These are phyloP conservation scores for Linnemannia elongata DNA, from an alignment of 192 early-diverging fungal genomes.

Conservation along the genomic window DNA sequence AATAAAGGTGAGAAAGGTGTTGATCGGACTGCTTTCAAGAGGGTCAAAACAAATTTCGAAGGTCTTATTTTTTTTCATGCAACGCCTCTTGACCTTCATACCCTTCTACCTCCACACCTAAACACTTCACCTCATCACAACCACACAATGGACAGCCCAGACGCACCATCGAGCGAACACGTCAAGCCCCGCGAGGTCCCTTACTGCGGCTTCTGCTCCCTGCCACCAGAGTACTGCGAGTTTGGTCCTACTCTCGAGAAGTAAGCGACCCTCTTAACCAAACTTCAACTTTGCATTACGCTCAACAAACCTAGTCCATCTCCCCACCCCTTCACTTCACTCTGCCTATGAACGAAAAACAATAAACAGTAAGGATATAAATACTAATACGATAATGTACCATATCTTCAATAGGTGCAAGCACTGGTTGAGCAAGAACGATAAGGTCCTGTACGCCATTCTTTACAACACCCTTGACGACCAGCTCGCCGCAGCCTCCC, in stretches of 20 bases:
- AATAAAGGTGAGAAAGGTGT: background rate
- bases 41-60: background rate
- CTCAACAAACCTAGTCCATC: background rate
- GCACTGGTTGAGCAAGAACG: slow-evolving; percentile 56
- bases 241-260: slow-evolving; percentile 85
- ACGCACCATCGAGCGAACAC: slow-evolving; percentile 55
- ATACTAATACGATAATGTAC: slow-evolving; percentile 69
- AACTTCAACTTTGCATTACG: background rate
- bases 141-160: slow-evolving; percentile 37
- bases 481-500: slow-evolving; percentile 33
- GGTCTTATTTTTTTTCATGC: background rate
- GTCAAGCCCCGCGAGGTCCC: slow-evolving; percentile 53
- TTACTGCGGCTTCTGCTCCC: slow-evolving; percentile 56
- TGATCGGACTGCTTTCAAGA: slow-evolving; percentile 9
- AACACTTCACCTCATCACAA: background rate
- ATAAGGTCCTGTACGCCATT: slow-evolving; percentile 31
- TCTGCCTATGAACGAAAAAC: background rate
- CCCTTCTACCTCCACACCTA: background rate
- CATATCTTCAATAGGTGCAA: slow-evolving; percentile 32
- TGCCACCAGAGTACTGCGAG: slow-evolving; percentile 86
- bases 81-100: background rate
- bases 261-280: slow-evolving; percentile 48
- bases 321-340: slow-evolving; percentile 49
- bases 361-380: slow-evolving; percentile 36
- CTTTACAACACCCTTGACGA: slow-evolving; percentile 45